Base-by-base conservation (phyloP, 148 eudicot species). In the Chenopodium quinoa region DNA sequence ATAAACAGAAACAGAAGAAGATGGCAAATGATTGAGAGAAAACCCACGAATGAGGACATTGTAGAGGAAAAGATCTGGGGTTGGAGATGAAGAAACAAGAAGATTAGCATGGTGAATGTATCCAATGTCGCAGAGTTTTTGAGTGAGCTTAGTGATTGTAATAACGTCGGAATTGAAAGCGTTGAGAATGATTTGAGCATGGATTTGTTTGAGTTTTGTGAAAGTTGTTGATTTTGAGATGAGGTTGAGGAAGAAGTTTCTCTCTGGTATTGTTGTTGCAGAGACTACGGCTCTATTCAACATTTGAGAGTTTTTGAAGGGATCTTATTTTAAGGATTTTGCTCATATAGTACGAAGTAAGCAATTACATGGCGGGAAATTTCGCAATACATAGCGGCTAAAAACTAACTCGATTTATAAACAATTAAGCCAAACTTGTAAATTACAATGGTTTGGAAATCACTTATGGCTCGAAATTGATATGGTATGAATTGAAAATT, bases 111-210 rank as follows among this genome's bases (percentile, higher is more conserved):
- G 85, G 47, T 83, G 6, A 1, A 87, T 83, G 58, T 86, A 86
- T 32, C 88, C 89, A 66, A 91, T 48, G 76, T 84, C 88, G 6
- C 85, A 88, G 56, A 90, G 88, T 65, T 88, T 91, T 48, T 91
- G 91, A 25, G 90, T 83, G 81, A 94, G 92, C 76, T 92, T 94
- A 12, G 98, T 94, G 84, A 89, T 73, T 9, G 86, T 84, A 25
- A 82, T 40, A 29, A 88, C 71, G 83, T 91, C 90, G 80, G 87
- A 69, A 72, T 81, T 65, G 5, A 88, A 88, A 75, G 79, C 76
- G 77, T 86, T 91, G 81, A 77, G 80, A 77, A 91, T 85, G 84
- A 94, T 66, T 80, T 94, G 94, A 27, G 98, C 90, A 62, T 89
- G 97, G 79, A 86, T 90, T 86, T 94, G 94, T 72, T 79, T 74